A percentile compares a stretch with the other conserved stretches of the same genome.
These are phyloP conservation scores for Syzygium oleosum DNA, from an alignment of 345 rosid species.

Conservation along the genomic window DNA sequence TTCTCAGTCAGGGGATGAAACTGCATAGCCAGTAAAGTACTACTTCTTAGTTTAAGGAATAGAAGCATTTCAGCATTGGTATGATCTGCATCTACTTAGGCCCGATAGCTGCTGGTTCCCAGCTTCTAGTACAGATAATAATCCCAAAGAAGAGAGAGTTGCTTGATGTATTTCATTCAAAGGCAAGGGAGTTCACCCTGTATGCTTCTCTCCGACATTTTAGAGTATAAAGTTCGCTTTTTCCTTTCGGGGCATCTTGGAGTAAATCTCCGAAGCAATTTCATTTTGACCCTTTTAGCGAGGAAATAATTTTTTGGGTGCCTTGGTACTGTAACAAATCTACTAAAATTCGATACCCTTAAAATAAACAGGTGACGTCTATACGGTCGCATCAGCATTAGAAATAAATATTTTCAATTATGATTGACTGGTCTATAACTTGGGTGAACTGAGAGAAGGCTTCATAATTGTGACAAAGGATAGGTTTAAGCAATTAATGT, in stretches of 20 bases:
- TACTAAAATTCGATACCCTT: not conserved
- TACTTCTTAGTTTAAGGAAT: not conserved
- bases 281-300: not conserved
- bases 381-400: not conserved
- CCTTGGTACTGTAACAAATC: not conserved
- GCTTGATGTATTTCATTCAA: not conserved
- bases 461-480: not conserved
- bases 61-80: not conserved
- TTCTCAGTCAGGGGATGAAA: not conserved
- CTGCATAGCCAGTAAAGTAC: not conserved
- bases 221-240: not conserved
- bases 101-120: not conserved
- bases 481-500: not conserved
- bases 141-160: not conserved
- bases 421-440: not conserved
- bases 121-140: not conserved
- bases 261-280: not conserved
- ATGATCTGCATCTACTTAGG: not conserved
- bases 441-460: not conserved
- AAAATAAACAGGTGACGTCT: not conserved
- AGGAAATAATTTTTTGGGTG: not conserved
- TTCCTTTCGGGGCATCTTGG: not conserved
- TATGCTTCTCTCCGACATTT: not conserved
- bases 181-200: not conserved
- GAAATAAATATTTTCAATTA: not conserved